Evolutionary conservation across 768 basidiomycete species (phyloP).

Genomic region (Clathrus columnatus): DNA sequence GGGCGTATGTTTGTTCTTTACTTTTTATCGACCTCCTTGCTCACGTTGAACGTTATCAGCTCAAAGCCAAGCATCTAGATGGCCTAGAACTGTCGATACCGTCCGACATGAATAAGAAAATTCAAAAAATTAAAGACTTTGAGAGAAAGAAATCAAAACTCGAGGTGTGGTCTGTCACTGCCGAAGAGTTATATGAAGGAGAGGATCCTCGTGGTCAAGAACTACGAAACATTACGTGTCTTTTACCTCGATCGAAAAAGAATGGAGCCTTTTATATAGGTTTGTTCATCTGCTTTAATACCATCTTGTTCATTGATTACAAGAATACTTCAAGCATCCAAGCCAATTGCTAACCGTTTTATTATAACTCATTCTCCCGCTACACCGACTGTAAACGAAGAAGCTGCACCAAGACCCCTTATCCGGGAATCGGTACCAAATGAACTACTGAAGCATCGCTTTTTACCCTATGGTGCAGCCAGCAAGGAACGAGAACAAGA

Average conservation of each 20-base stretch:
- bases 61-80: constrained; percentile 59
- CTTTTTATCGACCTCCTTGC: not conserved
- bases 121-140: constrained; percentile 36
- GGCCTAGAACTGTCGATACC: constrained; percentile 39
- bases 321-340: constrained; percentile 38
- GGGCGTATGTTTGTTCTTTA: constrained; percentile 36
- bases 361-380: constrained; percentile 38
- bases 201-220: constrained; percentile 48
- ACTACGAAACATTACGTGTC: constrained; percentile 47
- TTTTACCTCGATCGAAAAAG: constrained; percentile 57
- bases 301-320: not conserved
- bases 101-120: constrained; percentile 28
- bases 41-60: constrained; percentile 27
- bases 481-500: not conserved
- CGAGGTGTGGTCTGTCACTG: constrained; percentile 57
- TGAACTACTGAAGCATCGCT: constrained; percentile 54
- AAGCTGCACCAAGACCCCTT: constrained; percentile 24
- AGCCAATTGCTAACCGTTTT: constrained; percentile 47
- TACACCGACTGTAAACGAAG: constrained; percentile 17
- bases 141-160: constrained; percentile 46
- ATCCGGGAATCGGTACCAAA: constrained; percentile 49
- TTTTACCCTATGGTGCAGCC: constrained; percentile 51
- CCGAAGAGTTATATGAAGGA: constrained; percentile 22
- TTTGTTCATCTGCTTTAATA: constrained; percentile 19
- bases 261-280: constrained; percentile 51